These are phyloP conservation scores for Posidonia australis DNA, from an alignment of 106 monocot species.

Conservation along the genomic window DNA sequence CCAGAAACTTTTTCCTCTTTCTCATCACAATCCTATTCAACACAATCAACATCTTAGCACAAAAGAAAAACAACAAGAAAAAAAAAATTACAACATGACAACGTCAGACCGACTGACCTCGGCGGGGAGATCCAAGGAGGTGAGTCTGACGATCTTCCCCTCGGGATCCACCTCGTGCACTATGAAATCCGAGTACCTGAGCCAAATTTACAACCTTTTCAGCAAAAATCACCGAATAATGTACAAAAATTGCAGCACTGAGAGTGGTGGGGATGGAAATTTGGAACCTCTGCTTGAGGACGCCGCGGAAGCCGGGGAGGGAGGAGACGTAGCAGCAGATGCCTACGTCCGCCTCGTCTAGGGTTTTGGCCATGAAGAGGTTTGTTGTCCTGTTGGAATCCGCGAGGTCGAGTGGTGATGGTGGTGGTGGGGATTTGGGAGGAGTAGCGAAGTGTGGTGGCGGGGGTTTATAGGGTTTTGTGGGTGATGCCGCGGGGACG, in stretches of 20 bases:
- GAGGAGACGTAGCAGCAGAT: slow-evolving; percentile 86
- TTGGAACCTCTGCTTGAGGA: slow-evolving; percentile 72
- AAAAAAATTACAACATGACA: too few species aligned
- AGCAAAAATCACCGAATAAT: neutral
- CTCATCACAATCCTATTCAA: slow-evolving; percentile 27
- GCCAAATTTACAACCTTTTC: neutral
- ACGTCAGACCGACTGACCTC: slow-evolving; percentile 18
- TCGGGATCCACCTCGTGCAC: slow-evolving; percentile 77
- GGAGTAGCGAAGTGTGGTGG: too few species aligned
- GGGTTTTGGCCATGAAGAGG: slow-evolving; percentile 41
- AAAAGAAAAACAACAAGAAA: neutral
- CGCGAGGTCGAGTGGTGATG: neutral
- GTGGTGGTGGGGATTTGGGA: too few species aligned
- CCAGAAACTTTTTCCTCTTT: slow-evolving; percentile 15
- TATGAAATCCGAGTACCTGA: slow-evolving; percentile 89
- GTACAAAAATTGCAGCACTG: neutral
- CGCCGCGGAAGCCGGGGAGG: slow-evolving; percentile 82
- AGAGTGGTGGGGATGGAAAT: neutral
- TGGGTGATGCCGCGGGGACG: too few species aligned
- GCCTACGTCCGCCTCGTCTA: slow-evolving; percentile 72
- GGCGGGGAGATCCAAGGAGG: slow-evolving; percentile 69
- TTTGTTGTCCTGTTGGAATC: neutral
- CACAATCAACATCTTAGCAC: neutral
- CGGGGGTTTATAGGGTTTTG: too few species aligned
- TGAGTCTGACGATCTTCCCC: slow-evolving; percentile 47